A percentile compares a stretch with the other conserved stretches of the same genome.
phyloP scores from a whole-genome alignment of 2,329 filamentous ascomycete species.

The Setomelanomma holmii region DNA sequence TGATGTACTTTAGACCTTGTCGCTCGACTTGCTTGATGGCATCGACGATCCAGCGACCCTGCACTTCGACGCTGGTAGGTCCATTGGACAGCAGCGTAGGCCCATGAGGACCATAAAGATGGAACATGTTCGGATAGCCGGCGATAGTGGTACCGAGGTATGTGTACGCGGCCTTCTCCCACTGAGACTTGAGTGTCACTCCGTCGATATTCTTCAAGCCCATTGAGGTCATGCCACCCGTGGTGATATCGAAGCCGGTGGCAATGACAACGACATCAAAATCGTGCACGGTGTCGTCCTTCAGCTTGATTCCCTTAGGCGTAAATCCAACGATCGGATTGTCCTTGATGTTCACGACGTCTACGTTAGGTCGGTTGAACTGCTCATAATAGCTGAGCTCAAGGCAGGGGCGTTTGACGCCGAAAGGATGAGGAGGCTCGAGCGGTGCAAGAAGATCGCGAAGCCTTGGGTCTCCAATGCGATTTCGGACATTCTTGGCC shows the following conservation, averaged over 20 bases:
- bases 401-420: conserved; percentile 50
- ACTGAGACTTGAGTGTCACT: conserved; percentile 16
- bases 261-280: conserved; percentile 48
- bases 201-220: neutral
- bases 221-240: conserved; percentile 23
- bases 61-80: conserved; percentile 36
- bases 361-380: conserved; percentile 47
- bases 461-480: conserved; percentile 49
- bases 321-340: conserved; percentile 41
- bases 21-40: conserved; percentile 40
- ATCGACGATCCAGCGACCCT: conserved; percentile 49
- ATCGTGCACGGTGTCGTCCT: conserved; percentile 40
- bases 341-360: conserved; percentile 43
- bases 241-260: conserved; percentile 46
- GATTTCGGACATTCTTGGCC: conserved; percentile 45
- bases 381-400: conserved; percentile 53
- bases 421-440: conserved; percentile 47
- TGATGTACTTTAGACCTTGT: conserved; percentile 39
- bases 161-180: conserved; percentile 43
- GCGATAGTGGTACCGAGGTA: conserved; percentile 47
- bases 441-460: conserved; percentile 49
- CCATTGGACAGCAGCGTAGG: neutral
- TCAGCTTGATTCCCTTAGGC: conserved; percentile 39
- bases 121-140: neutral
- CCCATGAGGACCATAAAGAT: neutral